phyloP scores from a whole-genome alignment of 805 yeast species.

The Metschnikowia gruessii region DNA sequence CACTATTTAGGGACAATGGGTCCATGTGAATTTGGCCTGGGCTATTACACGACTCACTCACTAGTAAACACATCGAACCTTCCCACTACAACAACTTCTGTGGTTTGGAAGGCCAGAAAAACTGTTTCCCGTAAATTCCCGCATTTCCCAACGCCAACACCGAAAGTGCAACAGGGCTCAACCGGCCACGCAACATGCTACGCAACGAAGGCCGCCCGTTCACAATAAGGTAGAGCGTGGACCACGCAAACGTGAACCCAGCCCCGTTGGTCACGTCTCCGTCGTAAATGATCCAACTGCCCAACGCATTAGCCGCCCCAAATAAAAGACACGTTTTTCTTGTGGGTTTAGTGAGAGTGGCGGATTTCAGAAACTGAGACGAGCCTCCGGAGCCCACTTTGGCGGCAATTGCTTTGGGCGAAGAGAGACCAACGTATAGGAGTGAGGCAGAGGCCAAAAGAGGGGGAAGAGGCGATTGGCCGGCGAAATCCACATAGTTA shows the following conservation, averaged over 20 bases:
- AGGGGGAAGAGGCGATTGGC: slow-evolving; percentile 20
- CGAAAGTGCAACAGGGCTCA: slow-evolving; percentile 60
- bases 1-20: too few species aligned
- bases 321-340: slow-evolving; percentile 48
- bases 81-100: neutral
- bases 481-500: slow-evolving; percentile 15
- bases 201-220: slow-evolving; percentile 60
- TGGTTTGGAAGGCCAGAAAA: slow-evolving; percentile 43
- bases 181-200: slow-evolving; percentile 52
- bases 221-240: slow-evolving; percentile 65
- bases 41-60: too few species aligned
- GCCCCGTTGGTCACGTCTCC: slow-evolving; percentile 76
- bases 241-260: slow-evolving; percentile 82
- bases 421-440: slow-evolving; percentile 14
- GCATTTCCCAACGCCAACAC: slow-evolving; percentile 61
- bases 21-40: too few species aligned
- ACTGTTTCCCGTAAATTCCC: slow-evolving; percentile 65
- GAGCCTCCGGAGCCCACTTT: slow-evolving; percentile 22
- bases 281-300: slow-evolving; percentile 73
- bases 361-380: slow-evolving; percentile 19
- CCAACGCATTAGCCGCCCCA: slow-evolving; percentile 60
- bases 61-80: too few species aligned
- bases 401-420: slow-evolving; percentile 14
- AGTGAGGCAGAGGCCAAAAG: slow-evolving; percentile 16
- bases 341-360: slow-evolving; percentile 33